Evolutionary conservation across 75 land plant genomes (phyloP), one percentile per base, ranked within the genome.

Genomic region (Azolla pinnata): DNA sequence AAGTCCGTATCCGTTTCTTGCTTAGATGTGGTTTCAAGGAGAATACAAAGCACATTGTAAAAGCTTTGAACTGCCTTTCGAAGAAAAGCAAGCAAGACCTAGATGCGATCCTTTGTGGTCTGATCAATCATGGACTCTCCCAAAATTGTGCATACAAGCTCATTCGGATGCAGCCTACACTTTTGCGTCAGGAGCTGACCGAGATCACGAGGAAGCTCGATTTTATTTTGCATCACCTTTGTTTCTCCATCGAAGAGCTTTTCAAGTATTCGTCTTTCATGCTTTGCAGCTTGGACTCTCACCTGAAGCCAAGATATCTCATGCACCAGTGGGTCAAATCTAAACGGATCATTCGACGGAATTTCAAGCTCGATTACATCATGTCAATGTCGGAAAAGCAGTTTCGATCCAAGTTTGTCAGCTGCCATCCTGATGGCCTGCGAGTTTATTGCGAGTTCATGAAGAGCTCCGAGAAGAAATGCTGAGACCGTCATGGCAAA

Each of bases 291-390:
- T 17, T 46, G 21, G 49, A 46, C 12, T 4, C 49, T 18, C 49
- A 46, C 49, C n/a, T 46, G 23, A 46, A 23, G 21, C 49, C 49
- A 2, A 18, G 49, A 18, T 46, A 46, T 17, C 14, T 46, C 3
- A 46, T 46, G 49, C 49, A 46, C 21, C 4, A 3, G 21, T 46
- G 49, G 49, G 21, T 46, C 2, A 46, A 46, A 14, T 46, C 49
- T 18, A 46, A 46, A 46, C 49, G 49, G 4, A 18, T 46, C 2
- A 18, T 46, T 3, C 49, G 49, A 18, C 4, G 49, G 14, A 46
- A 46, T 46, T 46, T 46, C 49, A 46, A 46, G 49, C 49, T 46
- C 23, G 49, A 46, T 23, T 46, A 46, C 17, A 46, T 46, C 21
- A 46, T 46, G 49, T 46, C 49, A 46, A 46, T 46, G 49, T 14